Conservation (phyloP, 768 basidiomycete species). For the Harrya chromipes region DNA sequence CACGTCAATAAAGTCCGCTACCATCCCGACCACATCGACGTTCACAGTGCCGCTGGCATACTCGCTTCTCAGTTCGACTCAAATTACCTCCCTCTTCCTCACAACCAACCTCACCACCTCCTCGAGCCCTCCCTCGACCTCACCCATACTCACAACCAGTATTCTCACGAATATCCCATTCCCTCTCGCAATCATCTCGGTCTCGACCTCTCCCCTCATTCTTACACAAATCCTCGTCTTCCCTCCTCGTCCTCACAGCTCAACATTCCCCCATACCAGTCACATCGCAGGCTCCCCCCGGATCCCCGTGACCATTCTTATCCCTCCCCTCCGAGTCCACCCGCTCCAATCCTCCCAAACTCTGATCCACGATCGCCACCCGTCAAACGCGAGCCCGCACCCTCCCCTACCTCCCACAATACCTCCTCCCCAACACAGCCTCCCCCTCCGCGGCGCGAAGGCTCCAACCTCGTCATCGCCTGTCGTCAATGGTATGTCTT, state of each 20-base stretch:
- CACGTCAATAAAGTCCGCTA: slow-evolving; percentile 70
- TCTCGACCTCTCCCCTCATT: slow-evolving; percentile 42
- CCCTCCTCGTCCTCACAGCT: slow-evolving; percentile 32
- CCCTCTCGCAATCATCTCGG: slow-evolving; percentile 45
- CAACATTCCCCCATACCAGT: slow-evolving; percentile 17
- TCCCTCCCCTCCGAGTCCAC: slow-evolving; percentile 31
- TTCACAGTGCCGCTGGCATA: slow-evolving; percentile 46
- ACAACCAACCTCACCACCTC: slow-evolving; percentile 40
- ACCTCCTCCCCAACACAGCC: slow-evolving; percentile 23
- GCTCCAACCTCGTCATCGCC: slow-evolving; percentile 72
- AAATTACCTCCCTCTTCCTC: slow-evolving; percentile 36
- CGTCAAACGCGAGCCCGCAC: slow-evolving; percentile 44
- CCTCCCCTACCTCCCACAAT: slow-evolving; percentile 33
- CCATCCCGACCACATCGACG: slow-evolving; percentile 42
- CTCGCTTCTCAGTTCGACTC: slow-evolving; percentile 55
- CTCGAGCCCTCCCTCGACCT: slow-evolving; percentile 45
- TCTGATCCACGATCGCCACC: slow-evolving; percentile 31
- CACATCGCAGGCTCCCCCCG: slow-evolving; percentile 33
- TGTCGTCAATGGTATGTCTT: slow-evolving; percentile 75
- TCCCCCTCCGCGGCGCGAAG: slow-evolving; percentile 46
- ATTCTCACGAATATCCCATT: slow-evolving; percentile 41
- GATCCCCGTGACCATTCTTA: slow-evolving; percentile 38
- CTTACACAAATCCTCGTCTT: slow-evolving; percentile 41
- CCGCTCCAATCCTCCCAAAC: slow-evolving; percentile 19
- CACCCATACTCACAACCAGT: slow-evolving; percentile 35